phyloP scores from a whole-genome alignment of 2,329 filamentous ascomycete species.

The Dactylonectria estremocensis region DNA sequence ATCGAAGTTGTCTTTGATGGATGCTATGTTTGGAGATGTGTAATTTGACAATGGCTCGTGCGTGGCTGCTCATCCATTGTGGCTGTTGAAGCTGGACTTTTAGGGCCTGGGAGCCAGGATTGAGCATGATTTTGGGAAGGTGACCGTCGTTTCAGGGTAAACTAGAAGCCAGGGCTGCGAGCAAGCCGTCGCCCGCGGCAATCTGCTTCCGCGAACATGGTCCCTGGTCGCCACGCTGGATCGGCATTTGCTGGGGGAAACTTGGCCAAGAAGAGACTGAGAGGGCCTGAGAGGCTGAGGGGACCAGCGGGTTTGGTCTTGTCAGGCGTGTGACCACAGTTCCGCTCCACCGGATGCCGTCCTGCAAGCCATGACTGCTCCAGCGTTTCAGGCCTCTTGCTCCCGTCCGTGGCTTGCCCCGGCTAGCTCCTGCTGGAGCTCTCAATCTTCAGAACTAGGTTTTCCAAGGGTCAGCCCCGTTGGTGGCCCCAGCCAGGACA shows the following conservation, averaged over 20 bases:
- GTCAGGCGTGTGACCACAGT: constrained; percentile 27
- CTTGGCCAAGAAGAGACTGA: constrained; percentile 15
- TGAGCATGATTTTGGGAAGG: constrained; percentile 31
- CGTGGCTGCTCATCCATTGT: constrained; percentile 30
- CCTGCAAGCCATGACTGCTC: constrained; percentile 38
- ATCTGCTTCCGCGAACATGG: constrained; percentile 32
- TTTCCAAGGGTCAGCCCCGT: constrained; percentile 33
- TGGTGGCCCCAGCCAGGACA: constrained; percentile 31
- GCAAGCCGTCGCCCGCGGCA: constrained; percentile 30
- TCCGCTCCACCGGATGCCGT: constrained; percentile 36
- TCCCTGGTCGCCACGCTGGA: constrained; percentile 22
- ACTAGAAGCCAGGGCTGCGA: constrained; percentile 26
- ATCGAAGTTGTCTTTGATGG: constrained; percentile 26
- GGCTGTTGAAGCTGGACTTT: constrained; percentile 23
- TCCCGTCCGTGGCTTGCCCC: constrained; percentile 33
- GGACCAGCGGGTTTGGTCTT: constrained; percentile 5
- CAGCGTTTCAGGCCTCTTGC: constrained; percentile 44
- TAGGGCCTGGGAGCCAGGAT: constrained; percentile 10
- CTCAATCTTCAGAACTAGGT: constrained; percentile 23
- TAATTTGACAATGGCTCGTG: constrained; percentile 41
- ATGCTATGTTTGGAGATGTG: constrained; percentile 39
- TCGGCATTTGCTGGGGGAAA: constrained; percentile 19
- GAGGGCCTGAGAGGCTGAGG: constrained; percentile 5
- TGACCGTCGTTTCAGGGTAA: constrained; percentile 38
- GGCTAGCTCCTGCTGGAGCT: constrained; percentile 35